These are phyloP conservation scores for Polytolypa hystricis DNA, from an alignment of 2,329 filamentous ascomycete species.

Conservation along the genomic window DNA sequence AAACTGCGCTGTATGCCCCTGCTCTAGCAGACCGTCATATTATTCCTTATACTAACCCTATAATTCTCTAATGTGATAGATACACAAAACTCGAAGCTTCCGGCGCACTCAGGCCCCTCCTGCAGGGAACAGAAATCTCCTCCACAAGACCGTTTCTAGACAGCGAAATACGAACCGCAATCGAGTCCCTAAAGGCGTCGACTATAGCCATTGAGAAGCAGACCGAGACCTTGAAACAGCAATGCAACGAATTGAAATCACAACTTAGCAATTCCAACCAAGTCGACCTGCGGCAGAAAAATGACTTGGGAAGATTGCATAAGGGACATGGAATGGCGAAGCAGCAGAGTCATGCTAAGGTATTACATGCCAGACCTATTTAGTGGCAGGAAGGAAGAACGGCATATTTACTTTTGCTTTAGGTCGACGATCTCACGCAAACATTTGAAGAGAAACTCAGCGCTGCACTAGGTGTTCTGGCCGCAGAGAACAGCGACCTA, in stretches of 20 bases:
- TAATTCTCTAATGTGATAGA: conserved; percentile 13
- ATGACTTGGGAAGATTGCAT: conserved; percentile 21
- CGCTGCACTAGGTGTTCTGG: conserved; percentile 20
- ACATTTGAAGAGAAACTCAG: conserved; percentile 23
- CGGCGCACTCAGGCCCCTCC: conserved; percentile 19
- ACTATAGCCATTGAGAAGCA: conserved; percentile 26
- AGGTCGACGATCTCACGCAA: conserved; percentile 26
- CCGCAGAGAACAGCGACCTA: conserved; percentile 23
- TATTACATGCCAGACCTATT: conserved; percentile 13
- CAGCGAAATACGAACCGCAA: conserved; percentile 26
- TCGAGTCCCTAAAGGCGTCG: conserved; percentile 26
- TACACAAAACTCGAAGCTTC: conserved; percentile 25
- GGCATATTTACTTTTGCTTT: conserved; percentile 9
- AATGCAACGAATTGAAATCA: conserved; percentile 22
- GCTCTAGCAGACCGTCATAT: not conserved
- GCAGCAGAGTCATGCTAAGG: conserved; percentile 24
- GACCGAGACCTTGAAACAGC: conserved; percentile 20
- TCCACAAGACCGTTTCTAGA: conserved; percentile 29
- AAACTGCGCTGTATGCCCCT: conserved; percentile 24
- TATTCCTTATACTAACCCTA: too few species aligned
- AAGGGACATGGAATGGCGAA: conserved; percentile 26
- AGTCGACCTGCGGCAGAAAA: conserved; percentile 15
- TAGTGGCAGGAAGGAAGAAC: not conserved
- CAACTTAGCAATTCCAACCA: conserved; percentile 16
- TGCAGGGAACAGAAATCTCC: conserved; percentile 18